Base-by-base conservation (phyloP, 371 early-diverging fungal species). In the Apophysomyces sp. region DNA sequence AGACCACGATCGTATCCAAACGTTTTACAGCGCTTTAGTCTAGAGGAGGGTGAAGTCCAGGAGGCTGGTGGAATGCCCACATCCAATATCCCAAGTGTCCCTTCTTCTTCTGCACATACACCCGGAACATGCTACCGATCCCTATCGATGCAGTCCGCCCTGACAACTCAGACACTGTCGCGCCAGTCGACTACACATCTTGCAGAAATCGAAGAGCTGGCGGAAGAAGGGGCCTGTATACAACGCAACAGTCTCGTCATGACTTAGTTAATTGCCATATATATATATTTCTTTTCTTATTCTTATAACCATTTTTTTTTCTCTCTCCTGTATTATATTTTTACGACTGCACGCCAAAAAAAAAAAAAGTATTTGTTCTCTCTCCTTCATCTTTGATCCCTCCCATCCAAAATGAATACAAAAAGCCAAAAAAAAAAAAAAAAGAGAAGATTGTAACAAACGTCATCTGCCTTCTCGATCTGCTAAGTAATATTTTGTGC, bases 1-100 rank as follows among this genome's bases (percentile, higher is more conserved):
- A 59, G 75, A 13, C 78, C 78, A 12, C 65, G 73, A 8, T 78
- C 78, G 6, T 78, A 73, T 60, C 73, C 78, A 9, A 68, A 70
- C 55, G 54, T 66, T 40, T 53, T 68, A 32, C 56, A 60, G 44
- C 68, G 64, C 26, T 65, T 65, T 27, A 52, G 39, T 36, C 34
- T 53, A 1, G 49, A 49, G 12, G 66, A 66, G 13, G 66, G 56
- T 30, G 55, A 59, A 21, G 21, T 18, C n/a, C 34, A 56, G 16
- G 18, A 29, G 11, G 1, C 12, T 28, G 24, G 21, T 4, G 13
- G 27, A 29, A 12, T 41, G 13, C 59, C 59, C 11, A 21, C 52
- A 15, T 26, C 58, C 11, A 12, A 24, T 8, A 24, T 31, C 11
- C 49, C 52, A 31, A 29, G 16, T 32, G 21, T 49, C 31, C 30